Evolutionary conservation across 108 stramenopile genomes (phyloP).

Genomic region (Poteriospumella lacustris): DNA sequence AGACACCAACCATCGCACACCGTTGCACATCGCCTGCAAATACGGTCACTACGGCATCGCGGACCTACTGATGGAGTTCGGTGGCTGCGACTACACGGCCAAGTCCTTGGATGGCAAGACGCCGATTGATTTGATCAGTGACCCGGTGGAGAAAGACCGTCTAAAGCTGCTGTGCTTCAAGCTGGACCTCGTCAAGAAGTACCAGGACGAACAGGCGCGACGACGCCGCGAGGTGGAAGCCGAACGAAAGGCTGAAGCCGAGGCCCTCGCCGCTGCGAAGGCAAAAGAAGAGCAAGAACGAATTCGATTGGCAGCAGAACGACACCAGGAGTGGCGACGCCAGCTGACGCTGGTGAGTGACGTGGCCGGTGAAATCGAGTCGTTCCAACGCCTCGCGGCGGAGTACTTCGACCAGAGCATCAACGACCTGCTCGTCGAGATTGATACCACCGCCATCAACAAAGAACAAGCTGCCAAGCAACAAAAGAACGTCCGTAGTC

Average conservation of each 20-base stretch:
- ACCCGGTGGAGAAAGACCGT: background rate
- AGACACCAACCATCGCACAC: background rate
- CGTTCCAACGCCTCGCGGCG: too few relatives aligned
- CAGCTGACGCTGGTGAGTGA: too few relatives aligned
- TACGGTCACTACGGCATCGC: conserved; percentile 8
- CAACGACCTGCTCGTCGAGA: too few relatives aligned
- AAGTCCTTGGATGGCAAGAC: background rate
- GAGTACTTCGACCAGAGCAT: too few relatives aligned
- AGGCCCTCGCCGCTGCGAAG: too few relatives aligned
- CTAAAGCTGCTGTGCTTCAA: background rate
- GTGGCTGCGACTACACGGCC: background rate
- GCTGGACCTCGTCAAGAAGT: background rate
- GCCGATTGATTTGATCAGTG: background rate
- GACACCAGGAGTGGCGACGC: too few relatives aligned
- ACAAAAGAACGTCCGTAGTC: too few relatives aligned
- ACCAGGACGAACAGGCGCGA: background rate
- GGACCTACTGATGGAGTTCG: background rate
- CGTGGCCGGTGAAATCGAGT: too few relatives aligned
- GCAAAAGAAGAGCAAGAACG: too few relatives aligned
- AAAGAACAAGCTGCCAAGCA: too few relatives aligned
- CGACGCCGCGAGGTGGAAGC: background rate
- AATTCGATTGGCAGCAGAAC: too few relatives aligned
- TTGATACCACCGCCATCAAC: too few relatives aligned
- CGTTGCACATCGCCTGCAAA: background rate
- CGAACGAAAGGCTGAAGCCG: background rate